Evolutionary conservation across 495 filamentous ascomycete species (phyloP).

Genomic region (Patellaria atrata): DNA sequence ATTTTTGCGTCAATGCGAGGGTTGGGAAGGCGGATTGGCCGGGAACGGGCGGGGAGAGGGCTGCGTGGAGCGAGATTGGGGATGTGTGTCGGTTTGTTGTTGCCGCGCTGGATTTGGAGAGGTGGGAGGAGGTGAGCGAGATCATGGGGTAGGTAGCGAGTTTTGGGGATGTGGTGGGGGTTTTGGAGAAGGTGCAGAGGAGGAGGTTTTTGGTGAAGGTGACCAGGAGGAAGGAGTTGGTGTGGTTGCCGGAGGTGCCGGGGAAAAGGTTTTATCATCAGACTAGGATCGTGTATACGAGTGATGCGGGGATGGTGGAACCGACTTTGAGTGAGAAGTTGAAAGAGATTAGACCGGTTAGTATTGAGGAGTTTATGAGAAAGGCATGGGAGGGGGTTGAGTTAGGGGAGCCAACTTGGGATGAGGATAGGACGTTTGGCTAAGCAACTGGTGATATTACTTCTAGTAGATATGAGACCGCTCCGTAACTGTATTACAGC

Average conservation of each 20-base stretch:
- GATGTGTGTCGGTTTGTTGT: constrained; percentile 15
- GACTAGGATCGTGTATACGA: constrained; percentile 5
- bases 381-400: constrained; percentile 16
- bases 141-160: constrained; percentile 15
- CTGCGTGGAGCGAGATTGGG: constrained; percentile 16
- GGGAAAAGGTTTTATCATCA: constrained; percentile 18
- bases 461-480: too few relatives aligned
- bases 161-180: constrained; percentile 9
- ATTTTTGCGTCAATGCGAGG: constrained; percentile 17
- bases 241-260: constrained; percentile 2
- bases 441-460: too few relatives aligned
- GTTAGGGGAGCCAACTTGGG: constrained; percentile 10
- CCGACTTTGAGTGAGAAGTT: constrained; percentile 10
- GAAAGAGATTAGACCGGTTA: constrained; percentile 9
- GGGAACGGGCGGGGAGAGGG: constrained; percentile 6
- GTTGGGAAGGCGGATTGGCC: constrained; percentile 16
- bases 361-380: constrained; percentile 11
- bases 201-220: constrained; percentile 11
- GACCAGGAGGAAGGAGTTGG: constrained; percentile 9
- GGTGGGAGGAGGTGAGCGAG: constrained; percentile 10
- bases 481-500: too few relatives aligned
- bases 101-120: constrained; percentile 10
- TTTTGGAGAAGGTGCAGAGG: constrained; percentile 15
- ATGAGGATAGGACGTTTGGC: constrained; percentile 3
- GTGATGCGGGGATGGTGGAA: constrained; percentile 8